Evolutionary conservation across 75 land plant genomes (phyloP), one percentile per base, ranked within the genome.

Genomic region (Sequoia sempervirens): DNA sequence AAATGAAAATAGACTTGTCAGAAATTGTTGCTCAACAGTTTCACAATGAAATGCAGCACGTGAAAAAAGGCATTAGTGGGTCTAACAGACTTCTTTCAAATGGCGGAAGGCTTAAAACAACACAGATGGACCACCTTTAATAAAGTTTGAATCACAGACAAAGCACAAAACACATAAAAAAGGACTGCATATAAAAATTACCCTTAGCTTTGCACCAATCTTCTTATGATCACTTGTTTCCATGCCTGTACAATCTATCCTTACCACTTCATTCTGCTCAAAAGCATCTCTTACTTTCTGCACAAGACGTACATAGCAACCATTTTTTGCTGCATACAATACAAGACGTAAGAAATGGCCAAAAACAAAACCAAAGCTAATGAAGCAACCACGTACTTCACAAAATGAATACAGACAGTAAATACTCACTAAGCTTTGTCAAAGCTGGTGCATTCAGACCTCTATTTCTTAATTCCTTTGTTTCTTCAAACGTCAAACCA

Each of bases 181-280:
- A 20, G 36, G 17, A 66, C 23, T 17, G 40, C 58, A 7, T 28
- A 40, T 45, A 23, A 43, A 56, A 30, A 58, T 12, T 87, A 96
- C 99, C 95, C 90, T 90, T 56, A 96, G 84, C 83, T 96, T 96
- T 82, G 89, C 93, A 37, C 99, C 99, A 75, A 96, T 95, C 88
- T 85, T 93, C 86, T 92, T 96, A 88, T 90, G 92, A 85, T 95
- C 97, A 87, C 90, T 91, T 20, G 84, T 85, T 13, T 92, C 93
- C 61, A 91, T 85, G 80, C 90, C 87, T 7, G 83, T 75, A 85
- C 99, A 96, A 68, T 96, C 99, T 40, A 96, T 86, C 79, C 93
- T 91, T 58, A 95, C 93, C 0, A 96, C 92, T 50, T 95, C 99
- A 82, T 92, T 93, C 56, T 83, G 86, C 75, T 84, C 36, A 82